Evolutionary conservation across 345 rosid species (phyloP), one percentile per base, ranked within the genome.

Genomic region (Schrenkiella parvula): DNA sequence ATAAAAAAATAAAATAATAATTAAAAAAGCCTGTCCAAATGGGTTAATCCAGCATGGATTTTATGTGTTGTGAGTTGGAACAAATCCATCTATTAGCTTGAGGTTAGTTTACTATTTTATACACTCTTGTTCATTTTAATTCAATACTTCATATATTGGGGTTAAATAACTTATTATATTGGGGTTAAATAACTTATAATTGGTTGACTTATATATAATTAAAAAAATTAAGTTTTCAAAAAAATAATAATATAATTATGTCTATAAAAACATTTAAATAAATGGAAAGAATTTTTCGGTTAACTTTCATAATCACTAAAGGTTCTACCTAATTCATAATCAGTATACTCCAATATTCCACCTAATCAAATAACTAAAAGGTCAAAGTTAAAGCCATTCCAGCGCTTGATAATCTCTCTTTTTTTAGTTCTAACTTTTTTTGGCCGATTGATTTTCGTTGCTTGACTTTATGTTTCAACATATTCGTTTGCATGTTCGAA

Each of bases 271-370:
- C n/a, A n/a, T 1, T 28, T 6, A 2, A 3, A 4, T 18, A 10
- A 15, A 44, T 46, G 3, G 13, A 44, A 15, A 42, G 10, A 19
- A 12, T 29, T 29, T 29, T 29, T 5, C 4, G 8, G 19, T 44
- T 13, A 14, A 64, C 58, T 14, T 13, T 68, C 23, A 53, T 39
- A 41, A 54, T 68, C 21, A 39, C 6, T 14, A 68, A 51, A 23
- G 64, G 43, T 21, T 32, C 12, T 31, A 69, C 35, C 34, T 43
- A 56, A 43, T 43, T 32, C 23, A 44, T n/a, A 69, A 69, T 69
- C 56, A 69, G 34, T 44, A 48, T 22, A 17, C 46, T 23, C 47
- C 10, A 7, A 25, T 25, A 11, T 19, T 22, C 47, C 66, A 70
- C 47, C 66, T 44, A 70, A 44, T 22, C 46, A 10, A 44, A 69